Evolutionary conservation across 2,329 filamentous ascomycete genomes (phyloP).

Genomic region (Amauroascus niger): DNA sequence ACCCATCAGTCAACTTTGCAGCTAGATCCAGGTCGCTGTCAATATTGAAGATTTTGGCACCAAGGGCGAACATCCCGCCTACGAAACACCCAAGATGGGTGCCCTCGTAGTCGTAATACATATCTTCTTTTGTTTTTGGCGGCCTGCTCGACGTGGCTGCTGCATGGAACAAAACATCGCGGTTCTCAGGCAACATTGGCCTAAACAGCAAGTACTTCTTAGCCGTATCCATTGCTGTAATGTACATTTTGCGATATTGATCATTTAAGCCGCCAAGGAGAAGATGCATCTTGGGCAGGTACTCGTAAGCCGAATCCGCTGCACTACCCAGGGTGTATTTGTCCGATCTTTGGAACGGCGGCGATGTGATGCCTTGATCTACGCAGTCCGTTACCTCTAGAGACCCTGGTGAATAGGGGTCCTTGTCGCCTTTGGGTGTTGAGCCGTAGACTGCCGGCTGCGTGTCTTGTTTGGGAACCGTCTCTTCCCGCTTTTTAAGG

Average conservation of each 20-base stretch:
- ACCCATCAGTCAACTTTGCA: conserved; percentile 45
- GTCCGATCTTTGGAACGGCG: conserved; percentile 26
- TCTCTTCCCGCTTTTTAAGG: conserved; percentile 1
- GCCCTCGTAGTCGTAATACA: conserved; percentile 33
- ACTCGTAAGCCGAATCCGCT: conserved; percentile 51
- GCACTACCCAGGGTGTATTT: conserved; percentile 45
- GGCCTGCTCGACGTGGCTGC: conserved; percentile 44
- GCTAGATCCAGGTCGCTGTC: conserved; percentile 43
- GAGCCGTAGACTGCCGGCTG: conserved; percentile 21
- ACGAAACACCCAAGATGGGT: conserved; percentile 47
- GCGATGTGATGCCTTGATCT: conserved; percentile 32
- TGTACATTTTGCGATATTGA: conserved; percentile 60
- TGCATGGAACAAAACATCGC: conserved; percentile 60
- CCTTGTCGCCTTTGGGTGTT: conserved; percentile 9
- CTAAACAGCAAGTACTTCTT: conserved; percentile 66
- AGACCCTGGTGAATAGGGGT: conserved; percentile 8
- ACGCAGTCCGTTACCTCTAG: conserved; percentile 28
- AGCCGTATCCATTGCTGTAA: conserved; percentile 55
- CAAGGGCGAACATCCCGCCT: conserved; percentile 49
- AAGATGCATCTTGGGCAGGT: conserved; percentile 56
- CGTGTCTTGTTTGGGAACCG: conserved; percentile 1
- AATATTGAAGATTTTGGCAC: conserved; percentile 43
- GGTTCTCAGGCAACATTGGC: conserved; percentile 59
- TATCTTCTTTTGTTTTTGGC: conserved; percentile 21
- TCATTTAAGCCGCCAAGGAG: conserved; percentile 62